phyloP scores from a whole-genome alignment of 228 moss, liverwort and hornwort genomes.

The Sphagnum magellanicum region DNA sequence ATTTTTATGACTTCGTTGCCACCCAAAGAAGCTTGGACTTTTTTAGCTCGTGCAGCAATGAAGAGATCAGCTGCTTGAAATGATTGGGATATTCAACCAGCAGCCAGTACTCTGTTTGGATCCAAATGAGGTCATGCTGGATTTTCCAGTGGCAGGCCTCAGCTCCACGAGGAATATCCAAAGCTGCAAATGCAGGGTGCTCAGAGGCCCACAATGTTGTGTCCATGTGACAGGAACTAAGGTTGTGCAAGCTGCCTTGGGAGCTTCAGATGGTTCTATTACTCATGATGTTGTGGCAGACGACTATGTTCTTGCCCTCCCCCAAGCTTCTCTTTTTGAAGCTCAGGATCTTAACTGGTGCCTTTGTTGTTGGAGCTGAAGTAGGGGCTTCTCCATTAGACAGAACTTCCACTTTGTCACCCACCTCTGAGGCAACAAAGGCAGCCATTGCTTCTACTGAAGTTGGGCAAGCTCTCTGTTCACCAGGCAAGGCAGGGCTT shows the following conservation, averaged over 20 bases:
- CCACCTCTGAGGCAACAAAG: neutral
- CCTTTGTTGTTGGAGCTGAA: neutral
- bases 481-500: conserved; percentile 3
- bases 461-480: neutral
- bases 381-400: neutral
- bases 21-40: no score
- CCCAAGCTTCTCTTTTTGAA: neutral
- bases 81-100: no score
- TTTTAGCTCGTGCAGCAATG: no score
- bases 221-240: conserved; percentile 1
- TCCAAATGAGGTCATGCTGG: conserved; percentile 1
- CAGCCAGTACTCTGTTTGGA: neutral
- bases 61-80: no score
- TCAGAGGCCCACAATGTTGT: neutral
- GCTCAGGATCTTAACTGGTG: neutral
- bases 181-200: conserved; percentile 1
- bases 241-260: neutral
- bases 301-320: neutral
- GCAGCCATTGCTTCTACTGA: conserved; percentile 19
- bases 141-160: conserved; percentile 2
- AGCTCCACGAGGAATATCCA: neutral
- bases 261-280: neutral
- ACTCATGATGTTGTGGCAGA: conserved; percentile 3
- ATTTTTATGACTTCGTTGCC: no score
- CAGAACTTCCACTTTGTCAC: neutral